These are phyloP conservation scores for Talaromyces stipitatus DNA, from an alignment of 495 filamentous ascomycete genomes.

Conservation along the genomic window DNA sequence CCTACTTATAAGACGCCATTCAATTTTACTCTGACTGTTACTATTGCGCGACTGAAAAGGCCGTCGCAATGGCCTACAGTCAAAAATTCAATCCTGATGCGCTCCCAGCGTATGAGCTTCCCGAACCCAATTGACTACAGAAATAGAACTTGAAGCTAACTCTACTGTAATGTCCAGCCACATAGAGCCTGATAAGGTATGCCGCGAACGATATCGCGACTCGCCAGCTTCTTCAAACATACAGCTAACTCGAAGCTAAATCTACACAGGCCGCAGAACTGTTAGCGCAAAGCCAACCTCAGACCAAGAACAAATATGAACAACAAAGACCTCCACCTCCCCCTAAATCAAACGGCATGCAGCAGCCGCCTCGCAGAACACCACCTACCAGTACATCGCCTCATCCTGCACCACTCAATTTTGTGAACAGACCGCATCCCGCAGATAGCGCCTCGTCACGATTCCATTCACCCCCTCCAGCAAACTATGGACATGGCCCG, in stretches of 20 bases:
- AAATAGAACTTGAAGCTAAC: not conserved
- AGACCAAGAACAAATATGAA: conserved; percentile 20
- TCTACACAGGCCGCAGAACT: conserved; percentile 2
- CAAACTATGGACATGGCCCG: conserved; percentile 53
- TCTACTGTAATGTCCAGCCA: conserved; percentile 5
- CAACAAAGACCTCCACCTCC: conserved; percentile 22
- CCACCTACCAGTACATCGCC: conserved; percentile 22
- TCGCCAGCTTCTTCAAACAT: not conserved
- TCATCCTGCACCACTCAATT: conserved; percentile 25
- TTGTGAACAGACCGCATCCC: conserved; percentile 17
- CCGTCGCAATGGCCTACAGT: conserved; percentile 79
- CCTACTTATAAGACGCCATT: not conserved
- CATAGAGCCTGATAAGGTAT: conserved; percentile 80
- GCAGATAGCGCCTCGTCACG: conserved; percentile 30
- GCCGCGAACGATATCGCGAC: conserved; percentile 1
- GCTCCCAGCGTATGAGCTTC: conserved; percentile 74
- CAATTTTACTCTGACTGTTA: not conserved
- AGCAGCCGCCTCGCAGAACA: conserved; percentile 18
- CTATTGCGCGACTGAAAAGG: not conserved
- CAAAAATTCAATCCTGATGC: conserved; percentile 91
- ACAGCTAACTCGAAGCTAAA: not conserved
- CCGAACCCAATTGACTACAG: not conserved
- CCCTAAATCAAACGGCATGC: conserved; percentile 19
- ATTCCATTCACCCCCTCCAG: conserved; percentile 49
- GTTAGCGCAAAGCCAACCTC: not conserved